Conservation (phyloP, 2,329 filamentous ascomycete genomes). For the Alternaria burnsii region DNA sequence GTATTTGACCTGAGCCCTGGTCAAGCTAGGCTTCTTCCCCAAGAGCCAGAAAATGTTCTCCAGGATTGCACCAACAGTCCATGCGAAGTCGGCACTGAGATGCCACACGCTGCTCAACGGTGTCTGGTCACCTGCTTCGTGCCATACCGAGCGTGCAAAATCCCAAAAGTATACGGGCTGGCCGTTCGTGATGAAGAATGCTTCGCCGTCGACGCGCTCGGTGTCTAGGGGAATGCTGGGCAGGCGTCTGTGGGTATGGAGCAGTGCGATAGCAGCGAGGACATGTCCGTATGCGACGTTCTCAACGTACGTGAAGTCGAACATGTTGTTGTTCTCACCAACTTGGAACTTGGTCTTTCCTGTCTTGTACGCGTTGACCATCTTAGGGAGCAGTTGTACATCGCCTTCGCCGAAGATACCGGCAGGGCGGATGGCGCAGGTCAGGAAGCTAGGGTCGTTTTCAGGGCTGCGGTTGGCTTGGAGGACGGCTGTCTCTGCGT, state of each 20-base stretch:
- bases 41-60: slow-evolving; percentile 57
- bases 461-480: slow-evolving; percentile 57
- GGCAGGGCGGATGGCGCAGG: slow-evolving; percentile 59
- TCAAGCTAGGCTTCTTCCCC: slow-evolving; percentile 57
- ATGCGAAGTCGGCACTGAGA: slow-evolving; percentile 52
- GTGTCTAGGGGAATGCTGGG: slow-evolving; percentile 52
- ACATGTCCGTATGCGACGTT: slow-evolving; percentile 63
- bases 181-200: slow-evolving; percentile 62
- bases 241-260: slow-evolving; percentile 53
- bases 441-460: slow-evolving; percentile 53
- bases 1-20: slow-evolving; percentile 64
- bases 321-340: slow-evolving; percentile 61
- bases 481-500: slow-evolving; percentile 59
- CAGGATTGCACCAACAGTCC: slow-evolving; percentile 54
- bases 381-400: slow-evolving; percentile 56
- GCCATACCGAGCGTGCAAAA: slow-evolving; percentile 58
- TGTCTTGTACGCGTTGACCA: slow-evolving; percentile 55
- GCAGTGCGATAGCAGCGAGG: slow-evolving; percentile 59
- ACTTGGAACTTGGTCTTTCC: slow-evolving; percentile 62
- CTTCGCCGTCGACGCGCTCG: slow-evolving; percentile 60
- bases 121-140: slow-evolving; percentile 53
- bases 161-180: slow-evolving; percentile 62
- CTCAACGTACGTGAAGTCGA: slow-evolving; percentile 63
- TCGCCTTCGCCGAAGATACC: slow-evolving; percentile 63
- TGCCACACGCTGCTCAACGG: slow-evolving; percentile 54